These are phyloP conservation scores for Apiospora sp. DNA, from an alignment of 2,329 filamentous ascomycete species.

Conservation along the genomic window DNA sequence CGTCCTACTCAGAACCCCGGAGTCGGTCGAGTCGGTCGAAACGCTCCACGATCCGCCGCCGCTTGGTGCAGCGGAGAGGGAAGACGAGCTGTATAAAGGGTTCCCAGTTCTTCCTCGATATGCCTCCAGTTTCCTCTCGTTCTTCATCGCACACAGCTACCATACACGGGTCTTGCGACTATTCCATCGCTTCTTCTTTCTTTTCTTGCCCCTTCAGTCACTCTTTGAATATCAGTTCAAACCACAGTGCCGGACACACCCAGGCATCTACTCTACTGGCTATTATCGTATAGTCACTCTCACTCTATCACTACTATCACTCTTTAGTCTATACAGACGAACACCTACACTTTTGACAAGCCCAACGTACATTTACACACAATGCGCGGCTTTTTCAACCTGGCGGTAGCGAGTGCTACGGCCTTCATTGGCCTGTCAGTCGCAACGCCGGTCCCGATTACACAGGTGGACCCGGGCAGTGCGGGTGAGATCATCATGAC, in stretches of 20 bases:
- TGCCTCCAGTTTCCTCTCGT: neutral
- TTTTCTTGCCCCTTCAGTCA: neutral
- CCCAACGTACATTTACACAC: neutral
- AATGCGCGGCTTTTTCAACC: constrained; percentile 19
- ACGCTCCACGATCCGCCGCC: neutral
- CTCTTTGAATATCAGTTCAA: constrained; percentile 18
- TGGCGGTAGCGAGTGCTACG: constrained; percentile 27
- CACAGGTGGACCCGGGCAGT: constrained; percentile 19
- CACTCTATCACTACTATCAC: neutral
- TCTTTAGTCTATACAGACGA: neutral
- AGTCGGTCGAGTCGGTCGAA: neutral
- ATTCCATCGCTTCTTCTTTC: neutral
- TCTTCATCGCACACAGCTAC: neutral
- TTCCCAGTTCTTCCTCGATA: neutral
- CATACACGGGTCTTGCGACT: constrained; percentile 10
- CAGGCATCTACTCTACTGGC: constrained; percentile 12
- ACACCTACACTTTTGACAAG: neutral
- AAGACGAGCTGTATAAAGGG: neutral
- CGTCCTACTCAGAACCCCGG: neutral
- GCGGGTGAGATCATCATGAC: constrained; percentile 21
- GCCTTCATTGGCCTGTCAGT: constrained; percentile 31
- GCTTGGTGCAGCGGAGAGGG: neutral
- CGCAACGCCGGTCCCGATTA: constrained; percentile 33
- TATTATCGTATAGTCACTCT: constrained; percentile 16
- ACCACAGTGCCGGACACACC: constrained; percentile 8